These are phyloP conservation scores for Talaromyces stipitatus DNA, from an alignment of 495 filamentous ascomycete species.

Conservation along the genomic window DNA sequence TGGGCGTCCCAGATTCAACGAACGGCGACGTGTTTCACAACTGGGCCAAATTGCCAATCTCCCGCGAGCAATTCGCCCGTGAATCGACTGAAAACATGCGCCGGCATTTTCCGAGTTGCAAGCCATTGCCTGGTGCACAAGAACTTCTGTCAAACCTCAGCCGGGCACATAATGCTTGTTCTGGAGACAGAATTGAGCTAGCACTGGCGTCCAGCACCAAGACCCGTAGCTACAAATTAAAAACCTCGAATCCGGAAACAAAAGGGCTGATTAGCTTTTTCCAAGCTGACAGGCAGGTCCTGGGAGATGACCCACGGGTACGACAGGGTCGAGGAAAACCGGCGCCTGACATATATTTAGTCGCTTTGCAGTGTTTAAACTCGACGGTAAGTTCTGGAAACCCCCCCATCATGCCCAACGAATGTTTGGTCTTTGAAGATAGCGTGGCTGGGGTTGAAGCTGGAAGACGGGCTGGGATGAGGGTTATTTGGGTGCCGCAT, in stretches of 20 bases:
- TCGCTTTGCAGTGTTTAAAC: conserved; percentile 28
- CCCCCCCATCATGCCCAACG: conserved; percentile 14
- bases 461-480: conserved; percentile 36
- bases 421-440: conserved; percentile 41
- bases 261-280: conserved; percentile 12
- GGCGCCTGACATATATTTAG: conserved; percentile 29
- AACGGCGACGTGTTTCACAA: conserved; percentile 16
- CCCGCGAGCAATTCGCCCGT: conserved; percentile 19
- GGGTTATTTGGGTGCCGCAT: conserved; percentile 37
- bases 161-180: conserved; percentile 8
- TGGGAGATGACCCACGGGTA: conserved; percentile 28
- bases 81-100: conserved; percentile 17
- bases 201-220: conserved; percentile 14
- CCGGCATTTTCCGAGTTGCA: conserved; percentile 19
- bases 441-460: conserved; percentile 34
- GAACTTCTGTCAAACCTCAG: conserved; percentile 22
- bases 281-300: conserved; percentile 11
- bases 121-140: conserved; percentile 26
- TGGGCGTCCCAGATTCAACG: conserved; percentile 17
- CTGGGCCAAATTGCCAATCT: conserved; percentile 28
- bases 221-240: conserved; percentile 12
- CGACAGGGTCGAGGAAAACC: conserved; percentile 25
- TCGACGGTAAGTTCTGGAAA: conserved; percentile 7
- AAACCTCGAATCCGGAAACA: conserved; percentile 9
- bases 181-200: conserved; percentile 8